Percentiles rank a stretch among this genome's conserved stretches.
phyloP scores from a whole-genome alignment of 179 eudicot genomes.

The Pouteria campechiana region DNA sequence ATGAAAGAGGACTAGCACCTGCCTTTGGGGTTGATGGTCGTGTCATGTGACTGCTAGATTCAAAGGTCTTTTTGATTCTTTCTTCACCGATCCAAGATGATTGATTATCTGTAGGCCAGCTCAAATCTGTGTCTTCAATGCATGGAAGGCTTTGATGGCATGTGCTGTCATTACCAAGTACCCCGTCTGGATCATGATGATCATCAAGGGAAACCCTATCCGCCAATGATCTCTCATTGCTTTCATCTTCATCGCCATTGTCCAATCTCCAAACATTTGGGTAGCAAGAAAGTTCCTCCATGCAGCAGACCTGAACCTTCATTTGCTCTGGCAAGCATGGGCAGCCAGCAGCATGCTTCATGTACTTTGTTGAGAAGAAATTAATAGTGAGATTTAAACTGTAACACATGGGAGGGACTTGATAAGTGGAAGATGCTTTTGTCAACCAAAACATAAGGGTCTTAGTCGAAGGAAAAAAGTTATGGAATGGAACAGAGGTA shows the following conservation, averaged over 20 bases:
- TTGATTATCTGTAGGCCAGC: too few relatives aligned
- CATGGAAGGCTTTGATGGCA: too few relatives aligned
- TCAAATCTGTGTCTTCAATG: too few relatives aligned
- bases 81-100: too few relatives aligned
- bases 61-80: too few relatives aligned
- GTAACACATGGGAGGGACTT: slow-evolving; percentile 5
- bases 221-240: slow-evolving; percentile 8
- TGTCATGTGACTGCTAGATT: too few relatives aligned
- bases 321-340: slow-evolving; percentile 62
- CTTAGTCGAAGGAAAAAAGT: background rate
- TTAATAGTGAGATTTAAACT: slow-evolving; percentile 72
- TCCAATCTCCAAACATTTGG: slow-evolving; percentile 5
- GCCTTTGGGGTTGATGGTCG: too few relatives aligned
- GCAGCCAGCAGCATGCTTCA: slow-evolving; percentile 46
- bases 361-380: slow-evolving; percentile 73
- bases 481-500: background rate
- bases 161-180: too few relatives aligned
- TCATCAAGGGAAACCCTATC: too few relatives aligned
- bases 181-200: too few relatives aligned
- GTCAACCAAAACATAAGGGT: background rate
- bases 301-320: slow-evolving; percentile 47
- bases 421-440: background rate
- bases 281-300: slow-evolving; percentile 84
- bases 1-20: too few relatives aligned
- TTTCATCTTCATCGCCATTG: slow-evolving; percentile 9